phyloP scores from a whole-genome alignment of 768 basidiomycete species.

The Lactifluus volemus region DNA sequence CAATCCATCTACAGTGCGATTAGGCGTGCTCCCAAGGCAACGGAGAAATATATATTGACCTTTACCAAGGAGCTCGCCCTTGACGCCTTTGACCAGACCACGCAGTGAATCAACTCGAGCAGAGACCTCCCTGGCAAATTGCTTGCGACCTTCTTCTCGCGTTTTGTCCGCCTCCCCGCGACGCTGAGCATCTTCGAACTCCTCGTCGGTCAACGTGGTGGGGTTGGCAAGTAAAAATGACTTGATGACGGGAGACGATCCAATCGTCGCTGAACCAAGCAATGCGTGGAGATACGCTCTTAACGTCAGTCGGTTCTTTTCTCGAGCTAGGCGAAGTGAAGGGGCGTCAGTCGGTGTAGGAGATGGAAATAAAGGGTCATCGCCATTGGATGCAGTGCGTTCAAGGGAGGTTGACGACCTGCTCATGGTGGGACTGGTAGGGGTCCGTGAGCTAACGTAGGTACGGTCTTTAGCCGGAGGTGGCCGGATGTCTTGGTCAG shows the following conservation, averaged over 20 bases:
- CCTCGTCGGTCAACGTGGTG: conserved; percentile 56
- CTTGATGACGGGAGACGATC: conserved; percentile 75
- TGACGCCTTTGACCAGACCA: conserved; percentile 76
- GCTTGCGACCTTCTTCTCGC: conserved; percentile 78
- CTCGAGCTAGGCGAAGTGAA: conserved; percentile 55
- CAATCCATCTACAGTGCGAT: conserved; percentile 63
- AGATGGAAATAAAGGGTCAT: conserved; percentile 22
- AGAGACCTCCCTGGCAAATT: conserved; percentile 83
- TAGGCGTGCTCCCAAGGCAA: neutral
- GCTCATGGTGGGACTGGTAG: conserved; percentile 27
- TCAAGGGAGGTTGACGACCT: neutral
- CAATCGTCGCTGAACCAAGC: conserved; percentile 60
- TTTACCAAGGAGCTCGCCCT: conserved; percentile 88
- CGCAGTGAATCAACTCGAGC: conserved; percentile 78
- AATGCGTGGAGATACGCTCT: conserved; percentile 86
- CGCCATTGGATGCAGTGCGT: conserved; percentile 15
- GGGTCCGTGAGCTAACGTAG: conserved; percentile 41
- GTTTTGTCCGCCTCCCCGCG: conserved; percentile 85
- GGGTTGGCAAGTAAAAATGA: conserved; percentile 80
- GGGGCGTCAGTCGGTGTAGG: conserved; percentile 9
- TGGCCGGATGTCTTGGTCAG: conserved; percentile 66
- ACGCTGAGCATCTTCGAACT: conserved; percentile 65
- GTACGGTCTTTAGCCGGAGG: conserved; percentile 90
- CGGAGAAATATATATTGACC: conserved; percentile 32
- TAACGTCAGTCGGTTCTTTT: conserved; percentile 92